phyloP scores from a whole-genome alignment of 1,284 basidiomycete genomes.

The Ganoderma meredithae region DNA sequence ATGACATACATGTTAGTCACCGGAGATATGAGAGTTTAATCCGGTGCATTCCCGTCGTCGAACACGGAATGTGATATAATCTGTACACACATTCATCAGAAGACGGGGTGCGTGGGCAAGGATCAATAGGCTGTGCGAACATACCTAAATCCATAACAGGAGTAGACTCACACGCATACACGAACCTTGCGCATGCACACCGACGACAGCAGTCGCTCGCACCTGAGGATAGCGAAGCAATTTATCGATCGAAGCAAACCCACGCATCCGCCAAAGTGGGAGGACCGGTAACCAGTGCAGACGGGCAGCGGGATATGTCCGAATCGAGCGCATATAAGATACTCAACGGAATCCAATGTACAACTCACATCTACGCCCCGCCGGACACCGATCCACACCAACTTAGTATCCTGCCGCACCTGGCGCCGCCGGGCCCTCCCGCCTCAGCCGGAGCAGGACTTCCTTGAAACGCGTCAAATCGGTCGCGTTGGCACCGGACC shows the following conservation, averaged over 20 bases:
- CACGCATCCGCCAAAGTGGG: background rate
- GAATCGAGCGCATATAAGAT: conserved; percentile 9
- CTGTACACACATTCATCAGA: background rate
- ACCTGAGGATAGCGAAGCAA: background rate
- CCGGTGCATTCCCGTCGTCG: conserved; percentile 1
- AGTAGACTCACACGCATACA: background rate
- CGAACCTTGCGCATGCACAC: background rate
- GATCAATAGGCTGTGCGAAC: background rate
- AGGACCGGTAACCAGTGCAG: background rate
- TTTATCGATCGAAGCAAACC: background rate
- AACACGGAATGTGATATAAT: background rate
- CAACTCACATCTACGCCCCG: conserved; percentile 9
- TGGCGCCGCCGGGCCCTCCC: conserved; percentile 90
- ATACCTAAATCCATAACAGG: background rate
- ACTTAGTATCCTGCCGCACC: conserved; percentile 94
- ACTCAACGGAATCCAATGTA: conserved; percentile 6
- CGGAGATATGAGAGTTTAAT: background rate
- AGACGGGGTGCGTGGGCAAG: background rate
- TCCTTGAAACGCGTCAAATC: conserved; percentile 95
- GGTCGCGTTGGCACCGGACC: conserved; percentile 86
- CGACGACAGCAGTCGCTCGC: background rate
- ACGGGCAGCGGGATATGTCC: background rate
- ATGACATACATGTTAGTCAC: background rate
- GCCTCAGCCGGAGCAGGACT: conserved; percentile 83
- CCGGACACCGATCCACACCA: background rate